phyloP scores from a whole-genome alignment of 345 rosid genomes.

The Arabidopsis suecica region DNA sequence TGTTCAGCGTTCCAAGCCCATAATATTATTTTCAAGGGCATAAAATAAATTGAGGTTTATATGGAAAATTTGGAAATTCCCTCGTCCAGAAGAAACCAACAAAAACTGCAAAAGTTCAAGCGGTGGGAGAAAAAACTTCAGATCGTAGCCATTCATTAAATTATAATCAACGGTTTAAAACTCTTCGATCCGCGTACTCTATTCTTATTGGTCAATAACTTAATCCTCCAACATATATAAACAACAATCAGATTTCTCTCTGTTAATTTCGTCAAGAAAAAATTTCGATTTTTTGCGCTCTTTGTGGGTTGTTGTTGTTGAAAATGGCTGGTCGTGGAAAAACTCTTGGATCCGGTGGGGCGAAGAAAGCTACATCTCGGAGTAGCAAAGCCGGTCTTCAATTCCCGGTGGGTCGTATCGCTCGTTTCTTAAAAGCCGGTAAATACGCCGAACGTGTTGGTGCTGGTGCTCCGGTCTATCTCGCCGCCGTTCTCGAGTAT shows the following conservation, averaged over 20 bases:
- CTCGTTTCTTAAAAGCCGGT: slow-evolving; percentile 91
- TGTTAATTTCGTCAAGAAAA: not conserved
- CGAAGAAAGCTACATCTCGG: slow-evolving; percentile 95
- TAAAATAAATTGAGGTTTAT: not conserved
- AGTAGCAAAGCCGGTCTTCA: slow-evolving; percentile 97
- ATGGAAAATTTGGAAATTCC: slow-evolving; percentile 17
- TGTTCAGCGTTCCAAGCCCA: slow-evolving; percentile 20
- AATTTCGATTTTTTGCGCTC: not conserved
- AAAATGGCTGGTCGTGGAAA: slow-evolving; percentile 93
- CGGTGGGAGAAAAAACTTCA: slow-evolving; percentile 29
- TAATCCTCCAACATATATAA: slow-evolving; percentile 33
- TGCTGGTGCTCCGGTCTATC: slow-evolving; percentile 96
- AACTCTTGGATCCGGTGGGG: slow-evolving; percentile 78
- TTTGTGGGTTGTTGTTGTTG: not conserved
- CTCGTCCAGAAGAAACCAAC: slow-evolving; percentile 14
- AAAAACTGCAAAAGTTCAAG: slow-evolving; percentile 17
- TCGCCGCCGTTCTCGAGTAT: slow-evolving; percentile 93
- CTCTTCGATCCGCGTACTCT: slow-evolving; percentile 42
- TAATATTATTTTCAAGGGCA: not conserved
- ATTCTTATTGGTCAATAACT: slow-evolving; percentile 48
- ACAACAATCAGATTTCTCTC: not conserved
- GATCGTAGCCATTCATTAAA: slow-evolving; percentile 38
- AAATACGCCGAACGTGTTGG: slow-evolving; percentile 97
- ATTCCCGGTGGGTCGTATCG: slow-evolving; percentile 96
- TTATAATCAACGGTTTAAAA: slow-evolving; percentile 47